Base-by-base conservation (phyloP, 805 yeast species). In the Pichia phayaonensis region DNA sequence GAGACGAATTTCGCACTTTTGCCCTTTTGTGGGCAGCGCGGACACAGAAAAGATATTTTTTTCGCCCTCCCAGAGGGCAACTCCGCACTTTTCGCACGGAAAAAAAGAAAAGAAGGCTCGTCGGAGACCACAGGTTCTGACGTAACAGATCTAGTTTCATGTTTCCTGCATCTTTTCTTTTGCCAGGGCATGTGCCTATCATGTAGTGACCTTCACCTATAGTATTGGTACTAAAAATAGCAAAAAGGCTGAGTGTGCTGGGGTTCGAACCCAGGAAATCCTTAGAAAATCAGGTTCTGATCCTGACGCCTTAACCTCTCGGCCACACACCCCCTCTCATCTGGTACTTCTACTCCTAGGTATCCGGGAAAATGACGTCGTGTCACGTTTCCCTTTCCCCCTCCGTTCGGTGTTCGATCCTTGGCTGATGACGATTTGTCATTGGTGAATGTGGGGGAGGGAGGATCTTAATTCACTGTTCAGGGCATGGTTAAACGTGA, bases 231-330 rank as follows among this genome's bases (percentile, higher is more conserved):
- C 13, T 8, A 18, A 8, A 10, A 23, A 18, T 47, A 24, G 38
- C 13, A 51, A 48, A 48, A 48, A 47, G 29, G 50, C 29, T 54
- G 57, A 54, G 57, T 54, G 55, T 53, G 53, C 57, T 52, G 57
- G 57, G 57, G 57, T 31, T 54, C 55, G 57, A 54, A 54, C 57
- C 57, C 57, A 52, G 57, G 57, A 49, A 49, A 52, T 54, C 57
- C 52, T 52, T 49, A 49, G 57, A 54, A 54, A 54, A 54, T 54
- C 57, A 54, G 57, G 57, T 54, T 54, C 57, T 54, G 57, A 54
- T 54, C 57, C 57, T 54, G 57, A 54, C 57, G 57, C 57, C 57
- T 54, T 54, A 54, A 54, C 57, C 57, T 54, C 57, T 54, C 57
- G 57, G 57, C 57, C 57, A 54, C 55, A 53, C 57, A 54, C 57